Evolutionary conservation across 73 alveolate species (phyloP).

Genomic region (Paramecium octaurelia): DNA sequence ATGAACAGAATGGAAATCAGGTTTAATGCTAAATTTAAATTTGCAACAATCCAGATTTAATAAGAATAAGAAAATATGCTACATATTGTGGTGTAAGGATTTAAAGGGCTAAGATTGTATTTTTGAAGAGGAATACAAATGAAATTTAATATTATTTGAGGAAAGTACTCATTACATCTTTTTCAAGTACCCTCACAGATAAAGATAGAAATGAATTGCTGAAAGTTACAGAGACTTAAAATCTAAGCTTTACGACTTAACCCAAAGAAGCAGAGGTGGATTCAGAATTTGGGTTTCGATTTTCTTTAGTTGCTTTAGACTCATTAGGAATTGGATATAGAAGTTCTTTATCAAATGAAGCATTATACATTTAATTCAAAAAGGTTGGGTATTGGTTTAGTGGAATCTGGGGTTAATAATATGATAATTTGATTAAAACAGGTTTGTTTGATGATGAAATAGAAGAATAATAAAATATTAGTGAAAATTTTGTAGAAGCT

Average conservation of each 20-base stretch:
- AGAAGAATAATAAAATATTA: not conserved
- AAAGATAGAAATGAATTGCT: not conserved
- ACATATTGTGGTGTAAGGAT: conserved; percentile 38
- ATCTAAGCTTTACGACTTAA: not conserved
- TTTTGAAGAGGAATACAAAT: conserved; percentile 40
- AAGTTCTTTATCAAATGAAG: conserved; percentile 23
- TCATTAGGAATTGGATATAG: conserved; percentile 8
- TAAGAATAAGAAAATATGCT: not conserved
- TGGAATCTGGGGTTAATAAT: conserved; percentile 32
- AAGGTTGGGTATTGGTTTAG: conserved; percentile 25
- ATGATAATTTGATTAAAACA: not conserved
- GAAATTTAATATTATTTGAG: conserved; percentile 23
- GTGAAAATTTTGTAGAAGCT: not conserved
- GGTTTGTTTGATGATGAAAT: conserved; percentile 33
- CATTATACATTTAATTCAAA: not conserved
- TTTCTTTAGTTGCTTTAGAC: conserved; percentile 26
- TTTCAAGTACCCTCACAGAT: not conserved
- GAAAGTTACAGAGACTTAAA: not conserved
- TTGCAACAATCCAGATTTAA: conserved; percentile 26
- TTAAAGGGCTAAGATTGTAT: not conserved
- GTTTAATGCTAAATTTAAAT: not conserved
- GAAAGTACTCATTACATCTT: not conserved
- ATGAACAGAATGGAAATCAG: not conserved
- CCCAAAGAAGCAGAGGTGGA: not conserved
- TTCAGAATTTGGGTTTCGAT: conserved; percentile 14